phyloP scores from a whole-genome alignment of 208 protist genomes.

The Histomonas meleagridis region DNA sequence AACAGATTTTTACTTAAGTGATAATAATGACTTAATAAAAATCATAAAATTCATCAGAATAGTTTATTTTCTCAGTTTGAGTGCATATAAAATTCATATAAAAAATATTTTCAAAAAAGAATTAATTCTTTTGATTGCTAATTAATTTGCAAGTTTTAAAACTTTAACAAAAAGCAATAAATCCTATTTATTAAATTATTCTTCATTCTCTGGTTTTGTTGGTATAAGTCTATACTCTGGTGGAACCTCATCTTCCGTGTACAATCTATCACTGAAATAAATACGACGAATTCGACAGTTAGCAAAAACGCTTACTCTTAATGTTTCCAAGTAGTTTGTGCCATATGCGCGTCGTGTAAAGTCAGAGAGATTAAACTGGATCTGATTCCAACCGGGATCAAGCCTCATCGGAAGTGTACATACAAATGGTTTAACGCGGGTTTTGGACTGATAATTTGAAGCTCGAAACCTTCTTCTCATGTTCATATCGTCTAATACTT shows the following conservation, averaged over 20 bases:
- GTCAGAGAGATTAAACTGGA: conserved; percentile 97
- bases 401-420: conserved; percentile 98
- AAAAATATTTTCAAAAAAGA: no score
- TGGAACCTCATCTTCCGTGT: conserved; percentile 95
- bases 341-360: conserved; percentile 93
- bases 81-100: no score
- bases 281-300: conserved; percentile 94
- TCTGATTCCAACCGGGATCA: conserved; percentile 97
- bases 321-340: conserved; percentile 96
- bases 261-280: conserved; percentile 95
- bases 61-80: no score
- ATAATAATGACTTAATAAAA: no score
- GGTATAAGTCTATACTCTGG: conserved; percentile 94
- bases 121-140: no score
- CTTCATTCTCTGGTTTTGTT: conserved; percentile 49
- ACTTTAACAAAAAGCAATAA: no score
- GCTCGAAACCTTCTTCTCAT: conserved; percentile 86
- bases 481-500: conserved; percentile 95
- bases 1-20: no score
- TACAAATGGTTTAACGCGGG: conserved; percentile 95
- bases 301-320: conserved; percentile 84
- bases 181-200: not conserved
- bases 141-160: no score
- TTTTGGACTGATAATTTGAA: conserved; percentile 91
- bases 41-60: no score